Conservation (phyloP, 2,329 filamentous ascomycete genomes). For the Pseudocercospora macadamiae region DNA sequence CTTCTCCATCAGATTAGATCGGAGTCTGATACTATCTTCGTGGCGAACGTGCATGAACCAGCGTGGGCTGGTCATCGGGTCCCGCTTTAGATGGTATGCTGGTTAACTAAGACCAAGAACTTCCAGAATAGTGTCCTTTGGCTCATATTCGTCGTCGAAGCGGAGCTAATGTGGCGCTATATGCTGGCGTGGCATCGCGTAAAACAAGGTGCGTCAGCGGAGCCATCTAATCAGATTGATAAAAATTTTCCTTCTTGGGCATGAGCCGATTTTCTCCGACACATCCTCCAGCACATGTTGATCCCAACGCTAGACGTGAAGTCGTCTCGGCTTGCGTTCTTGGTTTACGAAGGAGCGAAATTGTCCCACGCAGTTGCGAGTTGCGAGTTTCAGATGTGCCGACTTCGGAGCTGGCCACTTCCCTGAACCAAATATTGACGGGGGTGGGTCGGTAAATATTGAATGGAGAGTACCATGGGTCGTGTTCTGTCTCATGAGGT, state of each 20-base stretch:
- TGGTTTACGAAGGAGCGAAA: neutral
- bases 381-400: neutral
- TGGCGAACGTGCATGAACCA: neutral
- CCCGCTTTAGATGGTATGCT: conserved; percentile 1
- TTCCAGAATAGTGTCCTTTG: no score
- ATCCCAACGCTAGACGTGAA: neutral
- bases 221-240: conserved; percentile 7
- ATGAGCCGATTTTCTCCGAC: neutral
- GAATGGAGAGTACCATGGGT: neutral
- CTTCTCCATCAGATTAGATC: conserved; percentile 2
- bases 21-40: neutral
- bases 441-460: no score
- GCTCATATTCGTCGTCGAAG: no score
- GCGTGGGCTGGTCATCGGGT: neutral
- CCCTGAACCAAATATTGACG: neutral
- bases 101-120: neutral
- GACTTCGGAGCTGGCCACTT: neutral
- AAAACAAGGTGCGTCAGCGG: neutral
- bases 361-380: neutral
- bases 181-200: neutral
- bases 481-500: no score
- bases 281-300: neutral
- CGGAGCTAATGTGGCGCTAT: neutral
- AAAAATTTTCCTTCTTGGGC: conserved; percentile 4
- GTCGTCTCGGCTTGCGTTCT: neutral